phyloP scores from a whole-genome alignment of 805 yeast genomes.

The Teunomyces panamensis region DNA sequence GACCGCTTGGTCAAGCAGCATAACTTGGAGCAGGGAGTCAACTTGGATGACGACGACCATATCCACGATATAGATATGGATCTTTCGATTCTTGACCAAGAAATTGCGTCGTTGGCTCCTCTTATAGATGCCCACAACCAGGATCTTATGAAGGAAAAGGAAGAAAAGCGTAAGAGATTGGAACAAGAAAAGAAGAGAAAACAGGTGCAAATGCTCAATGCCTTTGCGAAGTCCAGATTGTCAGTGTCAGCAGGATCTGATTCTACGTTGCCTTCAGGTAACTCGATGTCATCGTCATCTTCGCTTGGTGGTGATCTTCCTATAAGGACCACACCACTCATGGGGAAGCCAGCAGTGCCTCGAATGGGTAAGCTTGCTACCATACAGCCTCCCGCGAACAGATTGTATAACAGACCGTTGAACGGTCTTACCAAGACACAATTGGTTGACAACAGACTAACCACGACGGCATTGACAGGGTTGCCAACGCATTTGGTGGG shows the following conservation, averaged over 20 bases:
- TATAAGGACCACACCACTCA: constrained; percentile 20
- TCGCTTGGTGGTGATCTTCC: constrained; percentile 3
- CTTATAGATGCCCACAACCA: constrained; percentile 36
- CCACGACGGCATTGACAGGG: constrained; percentile 16
- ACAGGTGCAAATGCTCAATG: constrained; percentile 9
- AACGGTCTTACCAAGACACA: constrained; percentile 17
- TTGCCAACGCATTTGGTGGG: constrained; percentile 21
- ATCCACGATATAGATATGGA: constrained; percentile 22
- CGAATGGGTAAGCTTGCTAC: constrained; percentile 47
- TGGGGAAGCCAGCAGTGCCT: constrained; percentile 35
- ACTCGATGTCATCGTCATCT: constrained; percentile 5
- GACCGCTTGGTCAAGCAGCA: constrained; percentile 35
- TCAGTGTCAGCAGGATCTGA: constrained; percentile 3
- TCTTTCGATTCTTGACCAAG: constrained; percentile 35
- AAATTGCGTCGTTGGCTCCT: constrained; percentile 39
- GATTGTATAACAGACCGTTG: constrained; percentile 25
- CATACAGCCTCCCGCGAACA: constrained; percentile 42
- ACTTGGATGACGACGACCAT: constrained; percentile 17
- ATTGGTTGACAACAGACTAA: constrained; percentile 20
- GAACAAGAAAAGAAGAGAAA: constrained; percentile 19
- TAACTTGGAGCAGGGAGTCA: constrained; percentile 32
- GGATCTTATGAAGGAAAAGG: constrained; percentile 21
- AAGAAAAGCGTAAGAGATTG: constrained; percentile 16
- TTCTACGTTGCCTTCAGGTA: constrained; percentile 1
- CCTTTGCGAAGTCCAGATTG: constrained; percentile 1